Base-by-base conservation (phyloP, 768 basidiomycete species). In the Xerocomellus intermedius region DNA sequence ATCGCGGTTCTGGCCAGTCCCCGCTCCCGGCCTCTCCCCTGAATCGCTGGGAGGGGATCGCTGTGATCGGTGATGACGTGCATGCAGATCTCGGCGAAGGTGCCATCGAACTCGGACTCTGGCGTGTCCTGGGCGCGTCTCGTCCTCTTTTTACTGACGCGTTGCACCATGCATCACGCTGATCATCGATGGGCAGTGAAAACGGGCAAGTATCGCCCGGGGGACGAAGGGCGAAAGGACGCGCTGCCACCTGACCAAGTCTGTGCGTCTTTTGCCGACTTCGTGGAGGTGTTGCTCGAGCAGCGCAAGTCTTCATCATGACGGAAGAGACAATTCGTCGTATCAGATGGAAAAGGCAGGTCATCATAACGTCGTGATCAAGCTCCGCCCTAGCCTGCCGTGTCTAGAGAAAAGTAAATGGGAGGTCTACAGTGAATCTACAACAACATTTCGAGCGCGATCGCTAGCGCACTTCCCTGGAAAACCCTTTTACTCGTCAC, bases 141-240 rank as follows among this genome's bases (percentile, higher is more conserved):
- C 3, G n/a, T 22, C 2, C 24, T 26, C 35, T n/a, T 30, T 32
- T 9, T 24, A 6, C 9, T 5, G 22, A 17, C 5, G 3, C 24
- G 0, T 22, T 21, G 17, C 7, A 21, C 16, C 2, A 32, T 21
- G 3, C 17, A n/a, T 22, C 14, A 26, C 12, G 5, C 57, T 45
- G 42, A 52, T 33, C 32, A 2, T 19, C 8, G 16, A 26, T 33
- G 28, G 41, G 43, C 26, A 84, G 87, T 87, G 22, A 77, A 75
- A 63, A 86, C 87, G 6, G 87, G 88, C 12, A 90, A 89, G 62
- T 89, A 87, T 64, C 75, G 87, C 3, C 19, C 70, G 4, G 85
- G 83, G 3, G 83, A 85, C 59, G 87, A 88, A 65, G 50, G 42
- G 6, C 72, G 69, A 51, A 50, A 58, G 16, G 77, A 74, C 0